Evolutionary conservation across 108 stramenopile species (phyloP).

Genomic region (Skeletonema marinoi): DNA sequence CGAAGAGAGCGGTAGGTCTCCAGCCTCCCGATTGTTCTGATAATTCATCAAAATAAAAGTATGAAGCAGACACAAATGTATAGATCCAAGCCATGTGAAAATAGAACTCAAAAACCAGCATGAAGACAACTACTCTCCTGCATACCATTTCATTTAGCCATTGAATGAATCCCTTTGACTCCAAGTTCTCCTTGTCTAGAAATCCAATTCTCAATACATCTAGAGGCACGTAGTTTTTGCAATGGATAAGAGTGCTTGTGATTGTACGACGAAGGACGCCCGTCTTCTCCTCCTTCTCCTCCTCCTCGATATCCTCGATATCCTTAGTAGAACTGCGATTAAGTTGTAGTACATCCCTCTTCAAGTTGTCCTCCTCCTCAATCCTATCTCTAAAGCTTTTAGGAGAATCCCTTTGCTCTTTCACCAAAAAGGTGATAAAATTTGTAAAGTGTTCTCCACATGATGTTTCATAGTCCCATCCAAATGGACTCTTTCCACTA

Average conservation of each 20-base stretch:
- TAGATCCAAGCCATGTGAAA: neutral
- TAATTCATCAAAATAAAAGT: neutral
- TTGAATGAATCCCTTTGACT: neutral
- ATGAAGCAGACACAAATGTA: neutral
- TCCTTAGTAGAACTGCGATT: no score
- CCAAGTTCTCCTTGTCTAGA: neutral
- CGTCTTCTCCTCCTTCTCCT: no score
- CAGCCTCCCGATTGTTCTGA: neutral
- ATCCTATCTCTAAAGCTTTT: no score
- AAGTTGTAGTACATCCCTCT: no score
- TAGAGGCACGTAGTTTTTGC: slow-evolving; percentile 8
- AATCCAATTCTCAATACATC: neutral
- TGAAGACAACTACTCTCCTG: neutral
- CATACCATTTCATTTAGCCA: slow-evolving; percentile 2
- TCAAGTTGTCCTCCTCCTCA: no score
- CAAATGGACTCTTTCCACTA: neutral
- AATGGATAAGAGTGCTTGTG: neutral
- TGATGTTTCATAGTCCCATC: neutral
- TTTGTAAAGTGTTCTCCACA: neutral
- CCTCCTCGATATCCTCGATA: no score
- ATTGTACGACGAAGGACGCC: no score
- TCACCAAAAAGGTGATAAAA: neutral
- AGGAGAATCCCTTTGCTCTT: no score
- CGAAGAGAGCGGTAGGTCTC: neutral
- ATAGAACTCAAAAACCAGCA: slow-evolving; percentile 3